Evolutionary conservation across 1,284 basidiomycete species (phyloP), one percentile per base, ranked within the genome.

Genomic region (Ceratobasidium papillatum): DNA sequence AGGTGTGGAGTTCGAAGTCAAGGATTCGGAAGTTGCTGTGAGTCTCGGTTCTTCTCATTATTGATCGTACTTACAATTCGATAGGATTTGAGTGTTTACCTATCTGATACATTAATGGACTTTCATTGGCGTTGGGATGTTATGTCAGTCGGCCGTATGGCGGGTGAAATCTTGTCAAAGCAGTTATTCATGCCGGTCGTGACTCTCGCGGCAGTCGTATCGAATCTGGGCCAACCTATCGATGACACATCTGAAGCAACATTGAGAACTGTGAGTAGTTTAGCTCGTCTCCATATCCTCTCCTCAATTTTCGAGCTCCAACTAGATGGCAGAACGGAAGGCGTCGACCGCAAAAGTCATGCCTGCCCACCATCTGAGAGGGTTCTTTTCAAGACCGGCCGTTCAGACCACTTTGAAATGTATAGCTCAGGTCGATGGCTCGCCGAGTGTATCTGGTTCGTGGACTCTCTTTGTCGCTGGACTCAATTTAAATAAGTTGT

Each of bases 111-210:
- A 9, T 22, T 43, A 14, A 58, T 43, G 22, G 69, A 62, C 32
- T 72, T 72, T 38, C 69, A 72, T 27, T 72, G 69, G 69, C 69
- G 69, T 17, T 72, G 69, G 69, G 69, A 72, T n/a, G 69, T 72
- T 3, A 72, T 72, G 56, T 72, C 69, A 11, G 58, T 61, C 22
- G 54, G 69, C 8, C 27, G 41, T 12, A 47, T 72, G 56, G 27
- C 69, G 3, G 43, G 49, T 19, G 45, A 32, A 25, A 61, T 72
- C 7, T 43, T 72, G 17, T 72, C 69, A 1, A 62, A 49, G 12
- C 69, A 72, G 43, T 17, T 72, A 9, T 62, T 72, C 14, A 72
- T 72, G 69, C 69, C 69, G 30, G 14, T 72, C 9, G 69, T 72
- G 12, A 72, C 69, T 3, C 41, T 72, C n/a, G 69, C 69, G 9